These are phyloP conservation scores for Tolypocladium amazonense DNA, from an alignment of 2,329 filamentous ascomycete species.

Conservation along the genomic window DNA sequence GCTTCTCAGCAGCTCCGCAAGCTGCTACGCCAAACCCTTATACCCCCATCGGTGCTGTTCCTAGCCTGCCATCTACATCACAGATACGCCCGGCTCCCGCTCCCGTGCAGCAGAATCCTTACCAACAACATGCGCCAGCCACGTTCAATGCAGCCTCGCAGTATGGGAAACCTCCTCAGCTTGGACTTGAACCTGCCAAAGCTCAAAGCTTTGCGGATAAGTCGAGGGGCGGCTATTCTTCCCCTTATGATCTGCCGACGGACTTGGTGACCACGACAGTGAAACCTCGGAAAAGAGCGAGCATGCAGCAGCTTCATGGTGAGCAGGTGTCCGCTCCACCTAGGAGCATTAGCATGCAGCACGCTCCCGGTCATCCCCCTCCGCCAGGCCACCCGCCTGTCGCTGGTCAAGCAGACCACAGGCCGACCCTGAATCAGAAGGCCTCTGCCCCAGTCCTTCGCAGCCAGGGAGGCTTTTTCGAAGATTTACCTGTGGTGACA, in stretches of 20 bases:
- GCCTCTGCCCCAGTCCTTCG: constrained; percentile 22
- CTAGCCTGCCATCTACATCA: constrained; percentile 9
- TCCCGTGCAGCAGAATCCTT: constrained; percentile 8
- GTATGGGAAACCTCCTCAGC: constrained; percentile 26
- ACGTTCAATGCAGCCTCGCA: constrained; percentile 17
- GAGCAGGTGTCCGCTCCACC: constrained; percentile 35
- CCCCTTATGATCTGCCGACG: constrained; percentile 89
- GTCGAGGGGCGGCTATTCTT: constrained; percentile 82
- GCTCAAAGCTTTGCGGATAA: constrained; percentile 84
- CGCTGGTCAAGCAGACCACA: constrained; percentile 19
- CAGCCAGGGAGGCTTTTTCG: constrained; percentile 56
- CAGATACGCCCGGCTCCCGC: constrained; percentile 11
- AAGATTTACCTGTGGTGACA: constrained; percentile 57
- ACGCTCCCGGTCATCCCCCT: constrained; percentile 14
- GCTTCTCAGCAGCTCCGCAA: constrained; percentile 3
- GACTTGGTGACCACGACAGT: constrained; percentile 50
- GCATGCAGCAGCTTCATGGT: constrained; percentile 43
- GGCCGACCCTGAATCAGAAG: constrained; percentile 19
- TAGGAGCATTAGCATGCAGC: constrained; percentile 53
- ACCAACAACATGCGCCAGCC: constrained; percentile 12
- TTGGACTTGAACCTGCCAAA: constrained; percentile 39
- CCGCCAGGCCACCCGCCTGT: constrained; percentile 10
- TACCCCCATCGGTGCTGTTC: constrained; percentile 10
- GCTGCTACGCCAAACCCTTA: constrained; percentile 13
- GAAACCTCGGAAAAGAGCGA: constrained; percentile 56